Evolutionary conservation across 257 asterid genomes (phyloP).

Genomic region (Solanum chiquidenum): DNA sequence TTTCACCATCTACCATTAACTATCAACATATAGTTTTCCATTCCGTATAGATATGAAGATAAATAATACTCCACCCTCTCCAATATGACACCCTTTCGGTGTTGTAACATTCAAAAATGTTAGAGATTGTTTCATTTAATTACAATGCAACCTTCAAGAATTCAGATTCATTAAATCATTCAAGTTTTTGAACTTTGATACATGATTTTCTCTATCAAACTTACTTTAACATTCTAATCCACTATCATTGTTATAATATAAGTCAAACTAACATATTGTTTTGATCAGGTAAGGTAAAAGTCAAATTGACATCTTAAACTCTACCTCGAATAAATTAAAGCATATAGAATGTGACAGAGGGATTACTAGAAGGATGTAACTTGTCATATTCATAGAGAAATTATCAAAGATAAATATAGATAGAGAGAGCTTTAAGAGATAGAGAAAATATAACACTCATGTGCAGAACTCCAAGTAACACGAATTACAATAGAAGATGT

Average conservation of each 20-base stretch:
- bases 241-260: background rate
- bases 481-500: background rate
- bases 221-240: background rate
- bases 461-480: background rate
- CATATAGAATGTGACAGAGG: background rate
- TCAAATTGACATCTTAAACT: background rate
- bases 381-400: background rate
- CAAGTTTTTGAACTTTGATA: background rate
- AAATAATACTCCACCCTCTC: background rate
- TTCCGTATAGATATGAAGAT: background rate
- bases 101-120: background rate
- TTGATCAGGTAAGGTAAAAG: background rate
- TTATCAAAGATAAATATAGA: background rate
- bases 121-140: background rate
- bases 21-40: background rate
- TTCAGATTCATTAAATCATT: background rate
- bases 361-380: background rate
- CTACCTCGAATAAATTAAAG: background rate
- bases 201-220: background rate
- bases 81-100: background rate
- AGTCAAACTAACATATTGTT: background rate
- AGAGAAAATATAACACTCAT: background rate
- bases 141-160: background rate
- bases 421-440: background rate
- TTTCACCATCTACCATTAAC: background rate